Evolutionary conservation across 805 yeast genomes (phyloP).

Genomic region (Candida nemodendra): DNA sequence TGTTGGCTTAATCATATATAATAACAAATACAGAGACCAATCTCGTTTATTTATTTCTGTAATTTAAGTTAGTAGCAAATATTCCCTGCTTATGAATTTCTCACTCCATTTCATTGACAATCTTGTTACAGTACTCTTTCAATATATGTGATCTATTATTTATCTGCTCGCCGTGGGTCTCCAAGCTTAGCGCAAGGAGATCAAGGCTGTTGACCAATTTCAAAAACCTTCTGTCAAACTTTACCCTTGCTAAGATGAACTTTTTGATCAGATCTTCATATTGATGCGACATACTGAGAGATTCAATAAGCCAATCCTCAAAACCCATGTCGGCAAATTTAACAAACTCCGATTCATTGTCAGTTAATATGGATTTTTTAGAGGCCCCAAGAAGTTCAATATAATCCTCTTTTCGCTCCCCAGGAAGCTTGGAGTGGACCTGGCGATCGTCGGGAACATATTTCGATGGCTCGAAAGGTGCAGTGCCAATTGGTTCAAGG

Average conservation of each 20-base stretch:
- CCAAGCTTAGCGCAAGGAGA: conserved; percentile 18
- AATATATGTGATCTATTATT: conserved; percentile 40
- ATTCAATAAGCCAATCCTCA: conserved; percentile 38
- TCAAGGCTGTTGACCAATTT: conserved; percentile 20
- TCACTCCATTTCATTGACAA: conserved; percentile 24
- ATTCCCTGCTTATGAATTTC: no score
- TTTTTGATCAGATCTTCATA: conserved; percentile 35
- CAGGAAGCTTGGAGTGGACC: conserved; percentile 14
- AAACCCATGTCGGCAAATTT: conserved; percentile 16
- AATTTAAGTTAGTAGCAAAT: no score
- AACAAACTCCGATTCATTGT: conserved; percentile 17
- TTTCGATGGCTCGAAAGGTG: conserved; percentile 10
- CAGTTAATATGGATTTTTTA: conserved; percentile 7
- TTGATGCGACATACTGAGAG: conserved; percentile 32
- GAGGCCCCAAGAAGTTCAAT: conserved; percentile 11
- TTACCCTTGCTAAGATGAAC: conserved; percentile 38
- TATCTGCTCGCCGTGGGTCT: conserved; percentile 30
- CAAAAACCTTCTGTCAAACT: conserved; percentile 38
- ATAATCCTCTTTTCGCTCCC: conserved; percentile 13
- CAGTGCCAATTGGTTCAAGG: conserved; percentile 1
- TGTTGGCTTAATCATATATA: conserved; percentile 8
- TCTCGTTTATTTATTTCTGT: neutral
- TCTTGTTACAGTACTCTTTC: conserved; percentile 44
- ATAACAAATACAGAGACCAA: conserved; percentile 7
- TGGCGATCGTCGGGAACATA: conserved; percentile 14